These are phyloP conservation scores for Penicillium freii DNA, from an alignment of 2,329 filamentous ascomycete species.

Conservation along the genomic window DNA sequence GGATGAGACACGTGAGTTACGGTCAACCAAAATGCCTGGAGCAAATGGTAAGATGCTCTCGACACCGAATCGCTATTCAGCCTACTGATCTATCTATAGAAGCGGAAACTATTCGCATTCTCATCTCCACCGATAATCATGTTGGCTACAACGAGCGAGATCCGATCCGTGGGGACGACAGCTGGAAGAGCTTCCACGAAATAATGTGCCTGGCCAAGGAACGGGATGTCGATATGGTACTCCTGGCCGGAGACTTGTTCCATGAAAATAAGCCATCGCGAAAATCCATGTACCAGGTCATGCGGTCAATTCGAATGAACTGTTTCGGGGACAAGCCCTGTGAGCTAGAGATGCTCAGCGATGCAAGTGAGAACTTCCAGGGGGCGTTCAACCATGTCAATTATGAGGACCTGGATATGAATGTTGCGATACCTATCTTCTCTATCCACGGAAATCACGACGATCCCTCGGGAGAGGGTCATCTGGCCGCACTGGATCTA, in stretches of 20 bases:
- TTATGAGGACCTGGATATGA: conserved; percentile 96
- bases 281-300: conserved; percentile 95
- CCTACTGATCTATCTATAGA: conserved; percentile 35
- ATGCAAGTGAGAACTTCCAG: conserved; percentile 86
- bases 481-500: conserved; percentile 85
- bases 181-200: conserved; percentile 94
- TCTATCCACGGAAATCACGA: conserved; percentile 99
- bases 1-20: neutral
- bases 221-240: conserved; percentile 94
- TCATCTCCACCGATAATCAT: conserved; percentile 95
- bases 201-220: conserved; percentile 84
- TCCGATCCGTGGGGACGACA: conserved; percentile 91
- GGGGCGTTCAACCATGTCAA: conserved; percentile 92
- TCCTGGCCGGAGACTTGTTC: conserved; percentile 91
- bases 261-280: conserved; percentile 97
- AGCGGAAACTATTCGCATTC: conserved; percentile 86
- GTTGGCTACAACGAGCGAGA: conserved; percentile 95
- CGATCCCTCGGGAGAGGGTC: conserved; percentile 93
- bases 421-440: conserved; percentile 94
- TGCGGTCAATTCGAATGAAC: conserved; percentile 88
- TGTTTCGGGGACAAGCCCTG: conserved; percentile 95
- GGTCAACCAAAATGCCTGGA: conserved; percentile 23
- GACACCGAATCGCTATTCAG: neutral
- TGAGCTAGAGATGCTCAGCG: conserved; percentile 89
- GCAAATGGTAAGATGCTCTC: conserved; percentile 28